These are phyloP conservation scores for Lactuca sativa DNA, from an alignment of 129 eudicot genomes.

Conservation along the genomic window DNA sequence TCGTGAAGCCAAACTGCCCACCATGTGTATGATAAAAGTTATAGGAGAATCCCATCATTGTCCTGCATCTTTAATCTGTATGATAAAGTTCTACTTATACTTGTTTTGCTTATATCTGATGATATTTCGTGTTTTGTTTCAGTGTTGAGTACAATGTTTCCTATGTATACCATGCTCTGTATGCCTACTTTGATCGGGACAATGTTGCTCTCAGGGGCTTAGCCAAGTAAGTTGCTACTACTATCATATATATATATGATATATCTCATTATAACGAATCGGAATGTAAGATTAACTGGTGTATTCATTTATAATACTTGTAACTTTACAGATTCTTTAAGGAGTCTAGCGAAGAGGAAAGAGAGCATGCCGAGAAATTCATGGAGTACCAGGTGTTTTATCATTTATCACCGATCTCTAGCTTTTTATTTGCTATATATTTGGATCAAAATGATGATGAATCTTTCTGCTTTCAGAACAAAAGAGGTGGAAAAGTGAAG, in stretches of 20 bases:
- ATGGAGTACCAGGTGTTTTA: slow-evolving; percentile 88
- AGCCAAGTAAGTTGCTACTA: slow-evolving; percentile 65
- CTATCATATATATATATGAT: not conserved
- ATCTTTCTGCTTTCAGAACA: slow-evolving; percentile 53
- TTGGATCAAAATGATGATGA: not conserved
- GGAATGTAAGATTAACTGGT: not conserved
- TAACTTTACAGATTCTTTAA: slow-evolving; percentile 62
- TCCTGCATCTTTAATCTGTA: slow-evolving; percentile 12
- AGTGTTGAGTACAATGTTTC: slow-evolving; percentile 96
- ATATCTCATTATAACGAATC: not conserved
- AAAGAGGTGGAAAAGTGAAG: slow-evolving; percentile 92
- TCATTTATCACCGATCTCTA: not conserved
- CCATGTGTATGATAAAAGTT: slow-evolving; percentile 15
- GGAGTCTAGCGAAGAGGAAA: slow-evolving; percentile 90
- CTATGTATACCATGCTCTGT: slow-evolving; percentile 88
- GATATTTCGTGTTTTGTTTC: slow-evolving; percentile 20
- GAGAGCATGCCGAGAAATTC: slow-evolving; percentile 84
- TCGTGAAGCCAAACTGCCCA: slow-evolving; percentile 3
- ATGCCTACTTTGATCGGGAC: slow-evolving; percentile 87
- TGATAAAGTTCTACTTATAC: slow-evolving; percentile 13
- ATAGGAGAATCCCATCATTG: slow-evolving; percentile 6
- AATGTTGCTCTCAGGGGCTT: slow-evolving; percentile 92
- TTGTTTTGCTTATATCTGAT: too few relatives aligned
- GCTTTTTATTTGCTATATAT: slow-evolving; percentile 5
- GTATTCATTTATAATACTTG: not conserved